Evolutionary conservation across 495 filamentous ascomycete genomes (phyloP), one percentile per base, ranked within the genome.

Genomic region (Viridothelium virens): DNA sequence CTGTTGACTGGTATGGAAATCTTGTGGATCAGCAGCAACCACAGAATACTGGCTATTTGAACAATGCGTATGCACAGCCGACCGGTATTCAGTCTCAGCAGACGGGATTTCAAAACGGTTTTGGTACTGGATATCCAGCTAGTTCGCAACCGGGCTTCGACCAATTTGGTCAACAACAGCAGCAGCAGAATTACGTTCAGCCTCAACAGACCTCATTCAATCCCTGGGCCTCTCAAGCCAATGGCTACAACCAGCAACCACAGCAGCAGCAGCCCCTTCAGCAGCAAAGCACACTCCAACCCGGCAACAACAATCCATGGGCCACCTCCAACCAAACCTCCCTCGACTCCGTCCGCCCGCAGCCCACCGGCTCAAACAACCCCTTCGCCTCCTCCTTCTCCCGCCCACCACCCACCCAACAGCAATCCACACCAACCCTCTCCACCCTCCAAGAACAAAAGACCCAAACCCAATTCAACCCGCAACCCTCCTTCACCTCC

Each of bases 1-100:
- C 90, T 9, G 95, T 99, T 37, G 95, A 99, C 76, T 97, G 92
- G 86, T 92, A 91, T 67, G 95, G 93, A 36, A 99, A 99, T 77
- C 91, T 91, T 16, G 87, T 97, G 67, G 85, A 89, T 18, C 85
- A 85, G 74, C 83, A 85, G 70, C 83, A 85, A 71, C 88, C 92
- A 63, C 85, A 86, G 70, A 90, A 79, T 44, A 89, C 95, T 7
- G 95, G 92, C 25, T 97, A 87, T 74, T 78, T 96, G 69, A 89
- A 89, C 77, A 91, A 88, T 74, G 86, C 91, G 56, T 96, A 96
- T 73, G 88, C 90, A 37, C 86, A 89, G 70, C 84, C 84, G 4
- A 76, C 74, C 0, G 74, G 75, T 10, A 38, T 72, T 38, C 74
- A 76, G 50, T 33, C 41, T 11, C 74, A 77, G 65, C 75, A 73